Evolutionary conservation across 2,329 filamentous ascomycete species (phyloP), one percentile per base, ranked within the genome.

Genomic region (Lasiodiplodia citricola): DNA sequence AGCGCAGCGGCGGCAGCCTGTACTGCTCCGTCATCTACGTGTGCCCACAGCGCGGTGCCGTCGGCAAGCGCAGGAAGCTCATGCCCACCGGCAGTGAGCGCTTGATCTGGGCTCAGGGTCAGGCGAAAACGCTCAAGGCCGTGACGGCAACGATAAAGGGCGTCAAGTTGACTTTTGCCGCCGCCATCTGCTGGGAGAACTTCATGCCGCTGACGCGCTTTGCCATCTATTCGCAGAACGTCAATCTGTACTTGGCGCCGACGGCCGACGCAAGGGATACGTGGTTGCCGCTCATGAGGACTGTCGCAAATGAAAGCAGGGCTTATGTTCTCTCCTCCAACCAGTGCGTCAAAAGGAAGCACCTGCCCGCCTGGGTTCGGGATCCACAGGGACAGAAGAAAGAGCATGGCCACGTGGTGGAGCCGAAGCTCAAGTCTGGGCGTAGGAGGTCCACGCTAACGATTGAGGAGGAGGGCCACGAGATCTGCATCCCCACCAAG

Each of bases 131-230:
- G 3, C 86, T 97, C 35, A 88, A 88, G 71, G 94, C 94, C 3
- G 88, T 97, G 1, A 91, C 88, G 31, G 94, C 93, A 1, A 88
- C 85, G 28, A 93, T 97, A 77, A 90, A 91, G 70, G 93, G 93
- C 62, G 87, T 94, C 2, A 89, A 88, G 71, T 81, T 97, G 70
- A 95, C 92, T 68, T 87, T 97, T 70, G 94, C 91, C 0, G 90
- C 92, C 3, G 95, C 94, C 3, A 96, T 98, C 72, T 97, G 94
- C 84, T 97, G 94, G 94, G 94, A 98, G 80, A 97, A 92, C 79
- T 97, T 95, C 82, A 97, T 97, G 94, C 94, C 94, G 0, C 83
- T 97, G 21, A 84, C 97, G 8, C 88, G 95, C 21, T 92, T 97
- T 77, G 87, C 89, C 18, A 84, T 97, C 47, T 98, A 97, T 79